Evolutionary conservation across 495 filamentous ascomycete species (phyloP).

Genomic region (Aspergillus haitiensis): DNA sequence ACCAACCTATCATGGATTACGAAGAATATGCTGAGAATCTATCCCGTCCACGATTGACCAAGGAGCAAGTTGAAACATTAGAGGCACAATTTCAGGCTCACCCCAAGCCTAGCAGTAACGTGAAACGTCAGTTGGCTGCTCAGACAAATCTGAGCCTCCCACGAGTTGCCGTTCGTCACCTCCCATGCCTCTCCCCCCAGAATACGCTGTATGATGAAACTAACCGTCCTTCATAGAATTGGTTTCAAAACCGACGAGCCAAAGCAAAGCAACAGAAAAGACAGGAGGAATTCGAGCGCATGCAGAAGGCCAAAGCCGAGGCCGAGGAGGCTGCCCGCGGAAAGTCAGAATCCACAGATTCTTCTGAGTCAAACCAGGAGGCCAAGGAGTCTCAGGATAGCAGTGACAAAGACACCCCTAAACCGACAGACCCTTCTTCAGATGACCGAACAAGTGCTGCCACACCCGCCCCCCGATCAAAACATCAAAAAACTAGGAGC

Average conservation of each 20-base stretch:
- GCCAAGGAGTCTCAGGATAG: slow-evolving; percentile 31
- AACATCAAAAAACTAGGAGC: slow-evolving; percentile 45
- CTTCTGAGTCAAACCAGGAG: slow-evolving; percentile 29
- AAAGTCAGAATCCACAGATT: slow-evolving; percentile 34
- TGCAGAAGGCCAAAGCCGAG: slow-evolving; percentile 56
- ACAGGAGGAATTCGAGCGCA: slow-evolving; percentile 62
- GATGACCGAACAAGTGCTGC: slow-evolving; percentile 29
- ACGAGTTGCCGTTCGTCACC: slow-evolving; percentile 68
- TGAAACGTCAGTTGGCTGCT: slow-evolving; percentile 72
- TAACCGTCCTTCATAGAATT: slow-evolving; percentile 60
- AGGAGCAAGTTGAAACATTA: slow-evolving; percentile 76
- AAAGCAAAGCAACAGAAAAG: slow-evolving; percentile 78
- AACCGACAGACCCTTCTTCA: slow-evolving; percentile 27
- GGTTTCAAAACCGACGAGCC: slow-evolving; percentile 87
- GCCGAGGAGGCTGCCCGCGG: slow-evolving; percentile 43
- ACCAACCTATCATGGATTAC: slow-evolving; percentile 52
- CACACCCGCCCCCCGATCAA: slow-evolving; percentile 25
- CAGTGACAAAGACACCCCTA: slow-evolving; percentile 35
- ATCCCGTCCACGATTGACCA: slow-evolving; percentile 67
- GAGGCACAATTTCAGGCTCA: slow-evolving; percentile 74
- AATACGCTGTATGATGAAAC: not conserved
- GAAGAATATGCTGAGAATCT: slow-evolving; percentile 53
- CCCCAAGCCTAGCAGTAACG: slow-evolving; percentile 73
- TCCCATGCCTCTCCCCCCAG: no score
- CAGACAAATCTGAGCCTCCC: slow-evolving; percentile 70